phyloP scores from a whole-genome alignment of 2,329 filamentous ascomycete species.

The Fusarium incarnatum region DNA sequence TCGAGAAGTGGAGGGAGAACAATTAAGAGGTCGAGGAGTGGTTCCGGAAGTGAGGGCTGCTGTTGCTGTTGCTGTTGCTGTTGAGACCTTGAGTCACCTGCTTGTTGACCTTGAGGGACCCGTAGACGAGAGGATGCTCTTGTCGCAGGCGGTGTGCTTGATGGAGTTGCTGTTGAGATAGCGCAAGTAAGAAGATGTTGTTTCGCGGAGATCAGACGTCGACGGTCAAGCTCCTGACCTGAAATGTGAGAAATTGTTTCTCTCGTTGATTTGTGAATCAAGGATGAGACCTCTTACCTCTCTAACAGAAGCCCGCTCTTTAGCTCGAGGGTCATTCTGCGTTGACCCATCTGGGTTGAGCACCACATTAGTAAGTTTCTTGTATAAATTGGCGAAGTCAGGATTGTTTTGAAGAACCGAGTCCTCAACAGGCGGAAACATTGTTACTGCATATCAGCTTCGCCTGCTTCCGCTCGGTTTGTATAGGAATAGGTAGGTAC shows the following conservation, averaged over 20 bases:
- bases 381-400: constrained; percentile 69
- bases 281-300: constrained; percentile 56
- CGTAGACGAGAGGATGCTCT: constrained; percentile 45
- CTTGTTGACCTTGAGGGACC: constrained; percentile 31
- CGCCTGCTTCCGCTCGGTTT: neutral
- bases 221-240: constrained; percentile 60
- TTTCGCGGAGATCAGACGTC: constrained; percentile 62
- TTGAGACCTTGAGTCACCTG: constrained; percentile 40
- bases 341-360: constrained; percentile 70
- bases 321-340: constrained; percentile 61
- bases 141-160: constrained; percentile 41
- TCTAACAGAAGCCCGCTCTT: constrained; percentile 61
- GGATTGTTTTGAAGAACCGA: constrained; percentile 67
- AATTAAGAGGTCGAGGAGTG: constrained; percentile 65
- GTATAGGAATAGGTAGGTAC: neutral
- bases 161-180: constrained; percentile 59
- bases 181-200: constrained; percentile 64
- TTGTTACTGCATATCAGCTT: constrained; percentile 46
- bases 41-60: constrained; percentile 52
- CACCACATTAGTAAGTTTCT: constrained; percentile 63
- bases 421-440: constrained; percentile 70
- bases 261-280: neutral
- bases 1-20: constrained; percentile 64
- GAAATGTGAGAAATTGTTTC: neutral
- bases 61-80: constrained; percentile 23